Percentiles rank a stretch among this genome's conserved stretches.
Conservation (phyloP, 108 stramenopile species). For the Phaeodactylum tricornutum region DNA sequence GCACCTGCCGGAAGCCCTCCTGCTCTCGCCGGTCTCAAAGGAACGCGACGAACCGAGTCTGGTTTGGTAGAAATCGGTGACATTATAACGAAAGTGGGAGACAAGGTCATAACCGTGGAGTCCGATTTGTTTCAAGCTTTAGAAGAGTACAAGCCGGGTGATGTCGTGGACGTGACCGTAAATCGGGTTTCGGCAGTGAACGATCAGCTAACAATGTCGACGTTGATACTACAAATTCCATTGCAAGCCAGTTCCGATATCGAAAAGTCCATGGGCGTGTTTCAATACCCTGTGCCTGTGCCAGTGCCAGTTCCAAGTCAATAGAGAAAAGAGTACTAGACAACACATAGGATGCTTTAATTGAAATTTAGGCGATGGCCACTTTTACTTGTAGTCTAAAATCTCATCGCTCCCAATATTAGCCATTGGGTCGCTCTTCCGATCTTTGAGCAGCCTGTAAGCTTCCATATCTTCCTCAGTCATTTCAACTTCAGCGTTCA, state of each 20-base stretch:
- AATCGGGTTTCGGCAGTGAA: slow-evolving; percentile 33
- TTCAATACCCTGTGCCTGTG: no score
- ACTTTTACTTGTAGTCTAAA: slow-evolving; percentile 61
- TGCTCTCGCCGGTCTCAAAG: slow-evolving; percentile 52
- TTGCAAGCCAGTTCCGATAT: slow-evolving; percentile 19
- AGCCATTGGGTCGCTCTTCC: slow-evolving; percentile 80
- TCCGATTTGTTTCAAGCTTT: slow-evolving; percentile 85
- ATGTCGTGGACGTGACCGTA: slow-evolving; percentile 67
- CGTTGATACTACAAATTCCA: slow-evolving; percentile 14
- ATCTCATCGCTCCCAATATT: slow-evolving; percentile 62
- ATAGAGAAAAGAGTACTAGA: slow-evolving; percentile 21
- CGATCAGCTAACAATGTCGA: slow-evolving; percentile 14
- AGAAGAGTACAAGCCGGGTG: slow-evolving; percentile 77
- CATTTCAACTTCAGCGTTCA: slow-evolving; percentile 70
- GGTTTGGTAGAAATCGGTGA: slow-evolving; percentile 87
- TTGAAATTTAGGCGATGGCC: slow-evolving; percentile 2
- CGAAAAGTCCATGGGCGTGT: slow-evolving; percentile 8
- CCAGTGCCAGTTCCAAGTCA: no score
- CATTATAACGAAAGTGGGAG: slow-evolving; percentile 80
- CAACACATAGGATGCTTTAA: background rate
- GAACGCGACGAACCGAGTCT: slow-evolving; percentile 55
- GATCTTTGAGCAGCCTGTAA: slow-evolving; percentile 74
- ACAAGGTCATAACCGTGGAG: slow-evolving; percentile 61
- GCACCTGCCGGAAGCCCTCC: slow-evolving; percentile 71
- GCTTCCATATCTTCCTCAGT: slow-evolving; percentile 96